Evolutionary conservation across 805 yeast species (phyloP).

Genomic region (Saccharomyces mikatae): DNA sequence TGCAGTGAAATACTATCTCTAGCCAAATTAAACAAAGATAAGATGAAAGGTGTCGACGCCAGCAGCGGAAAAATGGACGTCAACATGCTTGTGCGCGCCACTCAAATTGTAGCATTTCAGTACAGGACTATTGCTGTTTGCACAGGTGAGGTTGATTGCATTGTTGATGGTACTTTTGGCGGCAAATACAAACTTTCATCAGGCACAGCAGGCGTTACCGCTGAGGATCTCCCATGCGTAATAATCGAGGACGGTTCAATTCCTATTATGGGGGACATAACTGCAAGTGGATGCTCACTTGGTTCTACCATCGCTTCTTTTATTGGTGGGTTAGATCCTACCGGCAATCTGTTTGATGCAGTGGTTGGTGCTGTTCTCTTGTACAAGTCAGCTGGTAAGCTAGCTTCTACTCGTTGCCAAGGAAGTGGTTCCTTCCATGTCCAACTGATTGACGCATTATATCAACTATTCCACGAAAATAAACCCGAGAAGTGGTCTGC

Average conservation of each 20-base stretch:
- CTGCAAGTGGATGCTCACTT: conserved; percentile 79
- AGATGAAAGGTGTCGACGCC: conserved; percentile 72
- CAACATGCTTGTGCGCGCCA: conserved; percentile 33
- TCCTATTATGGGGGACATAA: conserved; percentile 53
- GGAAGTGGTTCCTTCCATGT: conserved; percentile 34
- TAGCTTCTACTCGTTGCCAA: conserved; percentile 36
- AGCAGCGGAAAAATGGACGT: conserved; percentile 18
- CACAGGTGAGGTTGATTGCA: conserved; percentile 53
- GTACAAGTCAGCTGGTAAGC: conserved; percentile 55
- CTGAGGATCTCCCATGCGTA: conserved; percentile 24
- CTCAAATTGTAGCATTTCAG: conserved; percentile 41
- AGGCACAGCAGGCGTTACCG: conserved; percentile 11
- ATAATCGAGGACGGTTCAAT: conserved; percentile 48
- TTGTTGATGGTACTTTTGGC: conserved; percentile 38
- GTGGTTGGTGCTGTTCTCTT: conserved; percentile 46
- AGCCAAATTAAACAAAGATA: conserved; percentile 39
- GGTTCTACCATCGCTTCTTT: conserved; percentile 63
- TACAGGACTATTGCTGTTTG: conserved; percentile 57
- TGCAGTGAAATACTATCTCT: conserved; percentile 65
- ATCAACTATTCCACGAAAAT: conserved; percentile 19
- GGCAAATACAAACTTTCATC: conserved; percentile 17
- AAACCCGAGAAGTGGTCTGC: conserved; percentile 24
- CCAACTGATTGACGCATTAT: conserved; percentile 24
- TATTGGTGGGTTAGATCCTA: conserved; percentile 38
- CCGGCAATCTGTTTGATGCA: conserved; percentile 34